phyloP scores from a whole-genome alignment of 495 filamentous ascomycete genomes.

The Tetracladium marchalianum region DNA sequence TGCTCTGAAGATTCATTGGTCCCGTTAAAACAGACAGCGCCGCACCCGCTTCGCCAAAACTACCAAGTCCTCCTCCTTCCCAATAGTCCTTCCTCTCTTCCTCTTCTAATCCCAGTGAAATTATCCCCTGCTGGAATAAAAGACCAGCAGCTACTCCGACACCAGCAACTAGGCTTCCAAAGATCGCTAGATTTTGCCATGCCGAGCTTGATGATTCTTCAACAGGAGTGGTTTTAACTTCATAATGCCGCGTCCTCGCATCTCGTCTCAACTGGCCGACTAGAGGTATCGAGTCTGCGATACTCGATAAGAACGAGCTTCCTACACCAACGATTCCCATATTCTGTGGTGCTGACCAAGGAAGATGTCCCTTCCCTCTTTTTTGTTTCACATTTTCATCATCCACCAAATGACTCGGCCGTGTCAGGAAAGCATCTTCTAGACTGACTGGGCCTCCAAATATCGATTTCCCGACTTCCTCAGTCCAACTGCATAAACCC shows the following conservation, averaged over 20 bases:
- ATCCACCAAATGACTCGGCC: not conserved
- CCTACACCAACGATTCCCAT: slow-evolving; percentile 10
- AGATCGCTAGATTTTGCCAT: slow-evolving; percentile 5
- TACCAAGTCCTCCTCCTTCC: slow-evolving; percentile 5
- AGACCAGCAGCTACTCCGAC: slow-evolving; percentile 8
- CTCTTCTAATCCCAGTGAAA: slow-evolving; percentile 1
- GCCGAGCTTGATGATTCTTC: slow-evolving; percentile 5
- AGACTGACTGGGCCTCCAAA: slow-evolving; percentile 25
- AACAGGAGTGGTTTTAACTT: slow-evolving; percentile 5
- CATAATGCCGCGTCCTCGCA: slow-evolving; percentile 14
- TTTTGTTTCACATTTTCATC: not conserved
- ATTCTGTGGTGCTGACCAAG: slow-evolving; percentile 15
- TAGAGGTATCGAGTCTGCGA: slow-evolving; percentile 18
- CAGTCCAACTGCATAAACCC: slow-evolving; percentile 42
- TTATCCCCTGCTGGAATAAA: slow-evolving; percentile 13
- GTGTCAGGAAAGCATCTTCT: slow-evolving; percentile 8
- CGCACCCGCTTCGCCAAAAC: slow-evolving; percentile 17
- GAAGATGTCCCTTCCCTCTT: slow-evolving; percentile 7
- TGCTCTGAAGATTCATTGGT: slow-evolving; percentile 12
- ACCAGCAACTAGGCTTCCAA: slow-evolving; percentile 10
- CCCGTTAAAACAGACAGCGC: slow-evolving; percentile 12
- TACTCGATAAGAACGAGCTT: slow-evolving; percentile 6
- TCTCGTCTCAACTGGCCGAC: slow-evolving; percentile 14
- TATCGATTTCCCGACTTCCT: slow-evolving; percentile 30
- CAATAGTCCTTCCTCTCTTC: not conserved